A percentile compares a stretch with the other conserved stretches of the same genome.
These are phyloP conservation scores for Aspergillus caelatus DNA, from an alignment of 2,329 filamentous ascomycete species.

Conservation along the genomic window DNA sequence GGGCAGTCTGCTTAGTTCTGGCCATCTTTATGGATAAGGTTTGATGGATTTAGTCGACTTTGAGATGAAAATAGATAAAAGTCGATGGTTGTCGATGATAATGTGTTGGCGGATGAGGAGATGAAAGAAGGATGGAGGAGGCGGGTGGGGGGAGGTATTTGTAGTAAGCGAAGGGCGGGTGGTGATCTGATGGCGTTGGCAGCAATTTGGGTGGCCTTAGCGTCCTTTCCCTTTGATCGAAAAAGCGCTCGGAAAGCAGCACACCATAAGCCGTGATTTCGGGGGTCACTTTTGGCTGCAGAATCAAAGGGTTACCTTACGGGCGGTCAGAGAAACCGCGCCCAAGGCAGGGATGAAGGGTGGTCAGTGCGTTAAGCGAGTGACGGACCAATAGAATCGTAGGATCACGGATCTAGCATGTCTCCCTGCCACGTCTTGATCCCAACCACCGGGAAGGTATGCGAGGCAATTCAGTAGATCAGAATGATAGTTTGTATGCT, in stretches of 20 bases:
- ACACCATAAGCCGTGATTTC: constrained; percentile 37
- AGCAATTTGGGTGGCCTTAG: constrained; percentile 30
- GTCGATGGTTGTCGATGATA: constrained; percentile 26
- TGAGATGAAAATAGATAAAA: constrained; percentile 33
- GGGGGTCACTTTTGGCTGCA: constrained; percentile 28
- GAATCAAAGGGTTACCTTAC: constrained; percentile 26
- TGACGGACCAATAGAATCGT: constrained; percentile 35
- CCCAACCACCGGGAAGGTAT: constrained; percentile 32
- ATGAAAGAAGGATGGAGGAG: constrained; percentile 41
- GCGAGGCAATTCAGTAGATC: constrained; percentile 19
- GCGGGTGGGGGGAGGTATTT: constrained; percentile 47
- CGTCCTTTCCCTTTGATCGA: constrained; percentile 32
- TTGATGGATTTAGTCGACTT: constrained; percentile 32
- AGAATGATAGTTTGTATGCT: constrained; percentile 13
- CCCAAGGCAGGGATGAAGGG: constrained; percentile 13
- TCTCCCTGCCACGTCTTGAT: constrained; percentile 35
- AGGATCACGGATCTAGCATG: constrained; percentile 43
- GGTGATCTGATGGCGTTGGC: constrained; percentile 38
- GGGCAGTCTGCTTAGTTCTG: constrained; percentile 57
- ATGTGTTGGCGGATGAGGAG: constrained; percentile 24
- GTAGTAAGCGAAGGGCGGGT: constrained; percentile 37
- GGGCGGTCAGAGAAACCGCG: constrained; percentile 18
- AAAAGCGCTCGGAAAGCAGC: constrained; percentile 38
- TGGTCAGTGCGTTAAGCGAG: constrained; percentile 39
- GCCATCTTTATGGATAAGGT: constrained; percentile 46